Evolutionary conservation across 2,329 filamentous ascomycete genomes (phyloP).

Genomic region (Pseudogymnoascus destructans): DNA sequence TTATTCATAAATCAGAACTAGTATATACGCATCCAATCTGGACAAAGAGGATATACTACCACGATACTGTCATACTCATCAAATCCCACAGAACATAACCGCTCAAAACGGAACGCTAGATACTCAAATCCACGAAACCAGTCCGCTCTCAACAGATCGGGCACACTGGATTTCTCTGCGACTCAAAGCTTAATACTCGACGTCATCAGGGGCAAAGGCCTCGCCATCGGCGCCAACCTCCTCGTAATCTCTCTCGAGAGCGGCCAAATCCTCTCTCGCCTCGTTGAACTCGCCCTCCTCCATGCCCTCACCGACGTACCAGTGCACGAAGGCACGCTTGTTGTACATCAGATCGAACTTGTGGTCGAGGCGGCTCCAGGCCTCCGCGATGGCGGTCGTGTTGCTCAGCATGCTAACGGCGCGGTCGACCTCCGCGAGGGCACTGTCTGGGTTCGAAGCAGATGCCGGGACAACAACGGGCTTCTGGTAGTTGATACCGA

Average conservation of each 20-base stretch:
- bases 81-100: constrained; percentile 2
- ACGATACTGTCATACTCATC: constrained; percentile 6
- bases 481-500: constrained; percentile 54
- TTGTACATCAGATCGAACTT: constrained; percentile 61
- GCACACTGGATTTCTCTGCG: neutral
- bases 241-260: constrained; percentile 52
- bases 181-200: constrained; percentile 26
- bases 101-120: constrained; percentile 1
- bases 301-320: constrained; percentile 60
- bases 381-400: constrained; percentile 53
- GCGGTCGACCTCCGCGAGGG: constrained; percentile 40
- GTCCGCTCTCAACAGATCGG: neutral
- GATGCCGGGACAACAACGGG: constrained; percentile 36
- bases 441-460: constrained; percentile 27
- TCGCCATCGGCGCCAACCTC: constrained; percentile 48
- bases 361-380: constrained; percentile 50
- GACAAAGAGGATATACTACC: constrained; percentile 1
- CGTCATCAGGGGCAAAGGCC: constrained; percentile 34
- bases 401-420: constrained; percentile 51
- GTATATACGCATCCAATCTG: neutral
- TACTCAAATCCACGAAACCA: constrained; percentile 3
- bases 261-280: constrained; percentile 52
- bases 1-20: constrained; percentile 7
- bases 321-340: constrained; percentile 58
- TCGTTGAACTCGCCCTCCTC: constrained; percentile 57